phyloP scores from a whole-genome alignment of 345 rosid genomes.

The Erodium maritimum region DNA sequence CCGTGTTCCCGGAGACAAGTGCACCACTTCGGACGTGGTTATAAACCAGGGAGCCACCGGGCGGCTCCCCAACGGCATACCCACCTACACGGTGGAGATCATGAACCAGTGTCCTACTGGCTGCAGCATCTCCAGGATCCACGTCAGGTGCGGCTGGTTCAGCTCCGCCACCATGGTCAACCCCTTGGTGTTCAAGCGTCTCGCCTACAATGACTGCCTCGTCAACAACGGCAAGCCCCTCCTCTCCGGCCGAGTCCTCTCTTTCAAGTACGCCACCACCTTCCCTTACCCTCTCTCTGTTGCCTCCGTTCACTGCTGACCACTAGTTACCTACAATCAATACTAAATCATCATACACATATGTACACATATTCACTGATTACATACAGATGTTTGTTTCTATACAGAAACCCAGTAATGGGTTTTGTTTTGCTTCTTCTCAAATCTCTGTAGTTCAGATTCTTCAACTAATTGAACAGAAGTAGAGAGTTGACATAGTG shows the following conservation, averaged over 20 bases:
- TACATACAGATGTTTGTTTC: too few species aligned
- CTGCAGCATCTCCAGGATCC: constrained; percentile 54
- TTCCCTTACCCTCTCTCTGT: constrained; percentile 64
- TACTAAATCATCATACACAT: too few species aligned
- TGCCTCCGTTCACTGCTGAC: constrained; percentile 40
- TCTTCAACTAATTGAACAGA: too few species aligned
- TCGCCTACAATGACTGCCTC: constrained; percentile 72
- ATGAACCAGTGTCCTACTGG: constrained; percentile 56
- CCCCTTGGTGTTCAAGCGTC: constrained; percentile 72
- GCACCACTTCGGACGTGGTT: constrained; percentile 45
- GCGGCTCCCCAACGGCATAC: constrained; percentile 67
- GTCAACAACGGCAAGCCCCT: constrained; percentile 76
- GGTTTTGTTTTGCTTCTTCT: too few species aligned
- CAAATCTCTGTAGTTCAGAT: too few species aligned
- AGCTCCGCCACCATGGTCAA: constrained; percentile 67
- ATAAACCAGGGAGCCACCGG: constrained; percentile 58
- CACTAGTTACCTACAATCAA: neutral
- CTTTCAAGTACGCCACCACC: constrained; percentile 71
- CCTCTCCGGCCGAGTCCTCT: constrained; percentile 38
- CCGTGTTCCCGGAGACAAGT: constrained; percentile 45
- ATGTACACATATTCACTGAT: too few species aligned
- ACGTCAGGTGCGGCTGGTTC: constrained; percentile 81
- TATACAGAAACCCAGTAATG: too few species aligned
- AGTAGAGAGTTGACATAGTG: too few species aligned
- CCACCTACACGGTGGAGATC: constrained; percentile 70